Percentiles rank a stretch among this genome's conserved stretches.
Evolutionary conservation across 352 stramenopile species (phyloP).

Genomic region (Halophytophthora batemanensis): DNA sequence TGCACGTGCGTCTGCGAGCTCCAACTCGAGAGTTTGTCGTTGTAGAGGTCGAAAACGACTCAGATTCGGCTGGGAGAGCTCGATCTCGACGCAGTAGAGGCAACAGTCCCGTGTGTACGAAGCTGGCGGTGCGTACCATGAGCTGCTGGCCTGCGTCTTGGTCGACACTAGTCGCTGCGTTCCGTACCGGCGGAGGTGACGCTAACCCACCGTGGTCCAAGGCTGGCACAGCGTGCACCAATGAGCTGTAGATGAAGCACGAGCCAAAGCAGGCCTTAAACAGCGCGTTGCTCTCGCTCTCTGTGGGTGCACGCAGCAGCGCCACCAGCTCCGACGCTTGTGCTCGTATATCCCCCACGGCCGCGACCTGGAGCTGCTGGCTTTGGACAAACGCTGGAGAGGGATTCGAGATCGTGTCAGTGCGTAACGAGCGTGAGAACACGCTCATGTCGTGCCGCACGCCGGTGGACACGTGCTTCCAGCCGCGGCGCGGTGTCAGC

Average conservation of each 20-base stretch:
- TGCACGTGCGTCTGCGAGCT: not conserved
- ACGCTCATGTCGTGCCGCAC: conserved; percentile 13
- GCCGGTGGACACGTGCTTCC: conserved; percentile 19
- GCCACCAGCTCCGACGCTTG: conserved; percentile 16
- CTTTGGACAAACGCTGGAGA: not conserved
- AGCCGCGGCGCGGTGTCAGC: conserved; percentile 17
- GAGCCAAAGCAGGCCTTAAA: conserved; percentile 25
- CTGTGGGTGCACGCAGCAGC: conserved; percentile 21
- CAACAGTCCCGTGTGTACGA: conserved; percentile 15
- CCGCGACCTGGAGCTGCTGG: conserved; percentile 21
- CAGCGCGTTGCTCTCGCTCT: conserved; percentile 36
- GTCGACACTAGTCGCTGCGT: too few relatives aligned
- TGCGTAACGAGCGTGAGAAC: conserved; percentile 8
- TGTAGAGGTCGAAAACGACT: conserved; percentile 4
- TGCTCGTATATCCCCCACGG: conserved; percentile 19
- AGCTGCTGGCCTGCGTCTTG: conserved; percentile 16
- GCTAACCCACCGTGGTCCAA: conserved; percentile 9
- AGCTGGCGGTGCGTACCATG: conserved; percentile 31
- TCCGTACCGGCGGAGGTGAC: not conserved
- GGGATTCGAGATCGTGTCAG: not conserved
- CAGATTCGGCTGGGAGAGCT: not conserved
- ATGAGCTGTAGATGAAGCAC: conserved; percentile 37
- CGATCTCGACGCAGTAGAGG: conserved; percentile 14
- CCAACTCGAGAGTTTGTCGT: conserved; percentile 6
- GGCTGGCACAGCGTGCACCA: conserved; percentile 23